Evolutionary conservation across 2,329 filamentous ascomycete genomes (phyloP), one percentile per base, ranked within the genome.

Genomic region (Epichloe bromicola): DNA sequence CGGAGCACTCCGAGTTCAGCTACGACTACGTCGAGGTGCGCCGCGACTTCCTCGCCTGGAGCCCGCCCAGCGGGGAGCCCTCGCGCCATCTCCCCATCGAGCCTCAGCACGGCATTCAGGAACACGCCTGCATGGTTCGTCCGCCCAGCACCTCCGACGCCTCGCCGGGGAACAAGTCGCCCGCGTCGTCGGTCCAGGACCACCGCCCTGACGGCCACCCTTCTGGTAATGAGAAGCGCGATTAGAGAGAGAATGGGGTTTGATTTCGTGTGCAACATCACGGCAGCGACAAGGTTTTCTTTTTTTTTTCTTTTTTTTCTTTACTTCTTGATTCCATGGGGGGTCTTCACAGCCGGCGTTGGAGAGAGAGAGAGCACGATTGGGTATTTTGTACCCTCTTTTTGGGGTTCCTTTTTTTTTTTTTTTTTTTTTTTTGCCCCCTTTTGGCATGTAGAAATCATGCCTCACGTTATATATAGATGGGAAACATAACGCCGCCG

Each of bases 21-120:
- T 91, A 91, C 73, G 87, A 93, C 67, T 93, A 91, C 66, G 87
- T 93, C 57, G 87, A 93, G 75, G 86, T 91, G 53, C 84, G 87
- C 63, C 82, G 87, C 61, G 87, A 93, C 69, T 93, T 90, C 74
- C 79, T 93, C 39, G 87, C 87, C 53, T 93, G 87, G 87, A 90
- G 85, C 33, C 87, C 87, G 1, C 81, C 84, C 36, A 83, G 83
- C 62, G 74, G 72, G 54, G 80, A 86, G 58, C 75, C 47, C 67
- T 74, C 52, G 71, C 76, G 55, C 10, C 79, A 81, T 54, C 74
- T 78, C 60, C 70, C 75, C 34, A 66, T 84, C 49, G 65, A 65
- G 58, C 83, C 86, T 15, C 80, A 85, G 62, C 84, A 89, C 65
- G 86, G 85, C 54, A 86, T 88, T 58, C 73, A 74, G 53, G 78